Base-by-base conservation (phyloP, 2,329 filamentous ascomycete species). In the Cladophialophora immunda region DNA sequence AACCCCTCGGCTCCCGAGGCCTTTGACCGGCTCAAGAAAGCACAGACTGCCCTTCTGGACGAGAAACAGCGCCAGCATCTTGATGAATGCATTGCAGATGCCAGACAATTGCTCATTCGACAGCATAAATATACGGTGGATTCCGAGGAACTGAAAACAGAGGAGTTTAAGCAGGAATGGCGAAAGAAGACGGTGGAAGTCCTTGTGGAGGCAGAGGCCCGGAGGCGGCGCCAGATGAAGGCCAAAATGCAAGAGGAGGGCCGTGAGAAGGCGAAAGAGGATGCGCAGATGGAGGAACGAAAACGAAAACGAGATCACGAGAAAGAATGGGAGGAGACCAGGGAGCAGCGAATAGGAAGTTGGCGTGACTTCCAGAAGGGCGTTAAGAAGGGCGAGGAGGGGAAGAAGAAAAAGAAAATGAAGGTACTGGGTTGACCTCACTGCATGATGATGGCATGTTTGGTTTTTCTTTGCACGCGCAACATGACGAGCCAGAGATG, bases 171-270 rank as follows among this genome's bases (percentile, higher is more conserved):
- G 72, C 87, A 86, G 73, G 89, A 91, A 77, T 99, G 95, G 95
- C 89, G 92, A 72, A 89, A 94, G 78, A 98, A 97, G 87, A 88
- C 92, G 13, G 91, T 92, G 73, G 87, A 90, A 76, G 95, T 99
- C 53, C 87, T 99, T 72, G 89, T 97, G 74, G 95, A 99, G 75
- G 94, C 96, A 77, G 95, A 98, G 82, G 87, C 93, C 75, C 87
- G 95, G 60, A 85, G 93, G 62, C 85, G 92, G 67, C 87, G 93
- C 72, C 94, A 97, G 84, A 80, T 94, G 78, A 96, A 97, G 82
- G 95, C 92, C 47, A 92, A 95, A 83, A 91, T 99, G 90, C 93
- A 97, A 80, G 95, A 99, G 79, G 94, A 99, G 79, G 95, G 95
- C 6, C 86, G 95, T 62, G 90, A 95, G 82, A 90, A 96, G 85